These are phyloP conservation scores for peach (Prunus persica) DNA, from an alignment of 306 rosid genomes.

Conservation along the genomic window Prunus_persica_NCBIv2 NC_034010.1:16314001-16314500, in stretches of 20 bases:
- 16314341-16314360: neutral
- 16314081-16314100: neutral
- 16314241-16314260: too few species aligned
- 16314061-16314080: neutral
- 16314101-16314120: constrained; percentile 1
- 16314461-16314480: too few species aligned
- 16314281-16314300: too few species aligned
- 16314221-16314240: neutral
- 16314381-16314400: too few species aligned
- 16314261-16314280: too few species aligned
- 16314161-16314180: neutral
- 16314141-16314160: constrained; percentile 1
- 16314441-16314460: too few species aligned
- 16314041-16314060: neutral
- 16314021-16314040: neutral
- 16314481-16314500: too few species aligned
- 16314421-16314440: too few species aligned
- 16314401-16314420: too few species aligned
- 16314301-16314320: too few species aligned
- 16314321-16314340: neutral
- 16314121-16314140: neutral
- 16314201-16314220: neutral
- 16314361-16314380: too few species aligned
- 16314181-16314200: constrained; percentile 4
- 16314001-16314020: neutral